Base-by-base conservation (phyloP, 164 flowering plant genomes). In the Vitis cinerea region DNA sequence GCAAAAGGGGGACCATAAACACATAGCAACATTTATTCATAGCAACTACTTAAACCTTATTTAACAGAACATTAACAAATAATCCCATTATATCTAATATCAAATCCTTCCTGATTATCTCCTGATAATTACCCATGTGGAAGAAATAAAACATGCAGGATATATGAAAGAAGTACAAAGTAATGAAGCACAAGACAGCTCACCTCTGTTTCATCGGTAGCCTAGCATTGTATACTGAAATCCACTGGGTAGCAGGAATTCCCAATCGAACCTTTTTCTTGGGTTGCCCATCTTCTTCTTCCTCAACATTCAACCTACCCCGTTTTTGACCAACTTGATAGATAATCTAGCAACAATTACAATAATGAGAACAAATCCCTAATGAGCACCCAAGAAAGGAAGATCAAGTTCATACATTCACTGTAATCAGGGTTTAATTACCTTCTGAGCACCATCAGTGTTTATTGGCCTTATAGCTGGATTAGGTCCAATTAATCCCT, bases 371-470 rank as follows among this genome's bases (percentile, higher is more conserved):
- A 37, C 11, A 9, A 13, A 23, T 53, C n/a, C 47, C 12, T 13
- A 53, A 44, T 13, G 9, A 71, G 10, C 49, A 15, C 11, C 11
- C 30, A 56, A 64, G 19, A 53, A 29, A 16, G 68, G 58, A 48
- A 23, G 55, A 47, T 16, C 61, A 64, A 54, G 16, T 29, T 11
- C 2, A 17, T 11, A 37, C 9, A 71, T 62, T 29, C 59, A 62
- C 7, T 16, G 17, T 51, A 27, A 29, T 8, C 11, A 54, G 15
- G 51, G 48, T 15, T 4, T 4, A 12, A 53, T 47, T 57, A 90
- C 98, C 89, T 90, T 90, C 58, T 88, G 94, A 70, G 98, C 98
- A 62, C 98, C 98, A 70, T 92, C 98, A 17, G 90, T 92, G 72
- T 88, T 92, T 44, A 92, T 81, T 29, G 98, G 98, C 78, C 96